Base-by-base conservation (phyloP, 257 asterid species). In the Thymus quinquecostatus region DNA sequence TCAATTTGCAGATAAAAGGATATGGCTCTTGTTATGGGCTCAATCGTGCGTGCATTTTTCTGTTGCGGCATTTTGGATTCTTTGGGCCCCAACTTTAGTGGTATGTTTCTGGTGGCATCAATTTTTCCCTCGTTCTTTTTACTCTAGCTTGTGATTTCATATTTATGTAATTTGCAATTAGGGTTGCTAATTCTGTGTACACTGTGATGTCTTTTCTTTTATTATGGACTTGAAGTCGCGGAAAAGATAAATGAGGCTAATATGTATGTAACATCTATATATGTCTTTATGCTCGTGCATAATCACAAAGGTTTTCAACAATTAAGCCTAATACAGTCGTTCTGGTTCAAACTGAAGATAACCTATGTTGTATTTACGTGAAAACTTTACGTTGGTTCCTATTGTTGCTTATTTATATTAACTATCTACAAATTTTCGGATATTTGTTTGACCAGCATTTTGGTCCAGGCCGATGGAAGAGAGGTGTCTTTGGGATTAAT, bases 381-480 rank as follows among this genome's bases (percentile, higher is more conserved):
- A 56, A 27, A 64, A 30, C 44, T 58, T 9, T 65, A 21, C 76
- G 27, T 66, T 55, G 49, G 21, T 47, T 36, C 51, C 51, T 62
- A 13, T 55, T 57, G 56, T 50, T 83, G 45, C 32, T 5, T 56
- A 47, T 32, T 21, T 44, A 13, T 69, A 6, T 49, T 60, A 50
- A 29, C 53, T 44, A 34, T 49, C 33, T 58, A 10, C 48, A 45
- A 60, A 70, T 38, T 57, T 29, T 77, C 28, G 47, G 30, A 64
- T 51, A 51, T 72, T 60, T 60, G 56, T 54, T 78, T 74, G 69
- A 58, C 75, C 66, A 78, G 33, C 74, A 27, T 70, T 41, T 44
- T 82, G 66, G 58, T 86, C 61, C 79, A 95, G 99, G 98, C 96
- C 53, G 99, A 95, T 82, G 99, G 99, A 70, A 86, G 99, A 82